Conservation (phyloP, 306 rosid species). For the Hippophae gyantsensis region DNA sequence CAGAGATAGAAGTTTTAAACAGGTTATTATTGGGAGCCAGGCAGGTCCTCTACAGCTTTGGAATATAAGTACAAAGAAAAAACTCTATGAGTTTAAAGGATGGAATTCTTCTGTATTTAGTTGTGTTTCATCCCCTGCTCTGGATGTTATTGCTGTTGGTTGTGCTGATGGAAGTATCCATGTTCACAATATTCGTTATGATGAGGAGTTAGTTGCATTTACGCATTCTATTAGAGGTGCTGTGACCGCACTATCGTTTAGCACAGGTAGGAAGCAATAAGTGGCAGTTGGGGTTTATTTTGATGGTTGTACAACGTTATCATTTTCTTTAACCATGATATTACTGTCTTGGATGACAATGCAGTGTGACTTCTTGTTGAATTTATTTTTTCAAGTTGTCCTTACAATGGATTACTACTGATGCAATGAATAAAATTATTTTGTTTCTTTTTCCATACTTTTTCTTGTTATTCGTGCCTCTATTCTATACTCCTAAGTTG, state of each 20-base stretch:
- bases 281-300: not conserved
- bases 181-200: conserved; percentile 65
- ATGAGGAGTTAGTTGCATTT: conserved; percentile 71
- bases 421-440: too few species aligned
- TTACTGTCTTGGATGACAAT: too few species aligned
- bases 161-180: conserved; percentile 81
- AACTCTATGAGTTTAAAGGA: conserved; percentile 74
- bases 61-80: conserved; percentile 81
- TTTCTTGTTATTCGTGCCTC: too few species aligned
- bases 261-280: conserved; percentile 48
- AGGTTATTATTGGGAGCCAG: conserved; percentile 83
- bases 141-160: conserved; percentile 86
- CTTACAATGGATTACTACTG: too few species aligned
- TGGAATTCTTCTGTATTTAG: conserved; percentile 72
- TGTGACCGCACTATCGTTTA: conserved; percentile 81
- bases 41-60: conserved; percentile 87
- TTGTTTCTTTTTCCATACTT: too few species aligned
- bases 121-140: conserved; percentile 84
- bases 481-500: too few species aligned
- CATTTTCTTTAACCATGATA: too few species aligned
- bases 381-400: too few species aligned
- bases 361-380: too few species aligned
- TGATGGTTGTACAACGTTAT: not conserved
- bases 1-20: conserved; percentile 19
- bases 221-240: conserved; percentile 87